Percentiles rank a stretch among this genome's conserved stretches.
Evolutionary conservation across 495 filamentous ascomycete species (phyloP).

Genomic region (Xylaria sp.): DNA sequence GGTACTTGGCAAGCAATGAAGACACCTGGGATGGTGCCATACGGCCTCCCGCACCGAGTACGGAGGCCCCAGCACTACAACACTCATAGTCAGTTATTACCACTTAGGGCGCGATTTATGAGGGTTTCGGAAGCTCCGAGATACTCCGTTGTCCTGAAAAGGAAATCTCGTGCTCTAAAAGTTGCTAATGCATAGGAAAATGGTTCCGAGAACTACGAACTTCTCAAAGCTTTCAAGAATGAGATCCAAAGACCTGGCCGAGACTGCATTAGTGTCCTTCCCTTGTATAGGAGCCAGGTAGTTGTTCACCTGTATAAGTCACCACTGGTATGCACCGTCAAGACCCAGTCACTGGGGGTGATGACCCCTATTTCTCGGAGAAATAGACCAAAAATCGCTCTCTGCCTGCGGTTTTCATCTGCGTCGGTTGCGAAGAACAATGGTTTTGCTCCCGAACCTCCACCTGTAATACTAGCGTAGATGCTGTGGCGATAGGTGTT

Average conservation of each 20-base stretch:
- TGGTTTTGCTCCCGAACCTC: slow-evolving; percentile 36
- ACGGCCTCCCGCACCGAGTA: slow-evolving; percentile 38
- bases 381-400: slow-evolving; percentile 34
- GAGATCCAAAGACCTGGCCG: slow-evolving; percentile 31
- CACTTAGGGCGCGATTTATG: too few relatives aligned
- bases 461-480: slow-evolving; percentile 43
- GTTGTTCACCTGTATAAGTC: slow-evolving; percentile 34
- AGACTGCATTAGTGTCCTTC: neutral
- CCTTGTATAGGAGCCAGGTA: neutral
- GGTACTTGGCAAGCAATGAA: slow-evolving; percentile 31
- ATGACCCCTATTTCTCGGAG: slow-evolving; percentile 31
- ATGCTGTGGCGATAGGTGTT: slow-evolving; percentile 40
- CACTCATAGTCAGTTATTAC: too few relatives aligned
- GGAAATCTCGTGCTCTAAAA: too few relatives aligned
- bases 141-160: too few relatives aligned
- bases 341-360: slow-evolving; percentile 39
- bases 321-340: slow-evolving; percentile 36
- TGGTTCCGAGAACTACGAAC: too few relatives aligned
- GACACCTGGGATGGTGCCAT: slow-evolving; percentile 35
- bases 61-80: slow-evolving; percentile 39
- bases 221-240: slow-evolving; percentile 34
- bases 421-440: slow-evolving; percentile 39
- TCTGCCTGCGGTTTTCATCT: slow-evolving; percentile 41
- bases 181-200: too few relatives aligned
- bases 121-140: too few relatives aligned